These are phyloP conservation scores for Aspergillus quadricinctus DNA, from an alignment of 2,329 filamentous ascomycete genomes.

Conservation along the genomic window DNA sequence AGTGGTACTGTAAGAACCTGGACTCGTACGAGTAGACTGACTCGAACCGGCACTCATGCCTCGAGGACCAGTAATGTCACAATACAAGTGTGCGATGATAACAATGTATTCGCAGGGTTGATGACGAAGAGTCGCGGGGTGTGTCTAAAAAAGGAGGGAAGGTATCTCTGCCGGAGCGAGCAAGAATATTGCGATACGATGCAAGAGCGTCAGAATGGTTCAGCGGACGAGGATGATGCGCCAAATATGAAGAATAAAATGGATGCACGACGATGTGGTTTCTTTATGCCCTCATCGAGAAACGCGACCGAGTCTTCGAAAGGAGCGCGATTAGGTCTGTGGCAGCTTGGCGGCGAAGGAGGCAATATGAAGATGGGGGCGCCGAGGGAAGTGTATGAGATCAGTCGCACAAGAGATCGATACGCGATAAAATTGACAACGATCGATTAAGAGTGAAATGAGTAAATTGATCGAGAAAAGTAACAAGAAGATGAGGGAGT, in stretches of 20 bases:
- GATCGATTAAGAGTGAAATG: background rate
- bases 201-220: background rate
- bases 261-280: background rate
- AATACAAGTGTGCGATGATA: background rate
- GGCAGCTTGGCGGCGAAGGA: slow-evolving; percentile 1
- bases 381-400: slow-evolving; percentile 7
- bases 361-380: slow-evolving; percentile 16
- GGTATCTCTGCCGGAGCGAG: background rate
- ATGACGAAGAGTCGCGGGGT: background rate
- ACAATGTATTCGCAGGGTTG: background rate
- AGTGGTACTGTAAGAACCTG: slow-evolving; percentile 36
- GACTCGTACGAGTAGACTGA: slow-evolving; percentile 40
- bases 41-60: slow-evolving; percentile 41
- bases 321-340: background rate
- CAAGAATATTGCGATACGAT: background rate
- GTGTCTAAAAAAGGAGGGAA: background rate
- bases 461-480: slow-evolving; percentile 9
- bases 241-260: background rate
- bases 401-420: background rate
- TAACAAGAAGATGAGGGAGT: slow-evolving; percentile 9
- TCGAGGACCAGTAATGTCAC: slow-evolving; percentile 16
- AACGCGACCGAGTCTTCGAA: background rate
- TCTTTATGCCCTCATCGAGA: background rate
- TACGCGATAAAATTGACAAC: background rate
- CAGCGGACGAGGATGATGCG: background rate